A percentile compares a stretch with the other conserved stretches of the same genome.
Conservation (phyloP, 2,329 filamentous ascomycete species). For the Pseudocercospora eumusae region DNA sequence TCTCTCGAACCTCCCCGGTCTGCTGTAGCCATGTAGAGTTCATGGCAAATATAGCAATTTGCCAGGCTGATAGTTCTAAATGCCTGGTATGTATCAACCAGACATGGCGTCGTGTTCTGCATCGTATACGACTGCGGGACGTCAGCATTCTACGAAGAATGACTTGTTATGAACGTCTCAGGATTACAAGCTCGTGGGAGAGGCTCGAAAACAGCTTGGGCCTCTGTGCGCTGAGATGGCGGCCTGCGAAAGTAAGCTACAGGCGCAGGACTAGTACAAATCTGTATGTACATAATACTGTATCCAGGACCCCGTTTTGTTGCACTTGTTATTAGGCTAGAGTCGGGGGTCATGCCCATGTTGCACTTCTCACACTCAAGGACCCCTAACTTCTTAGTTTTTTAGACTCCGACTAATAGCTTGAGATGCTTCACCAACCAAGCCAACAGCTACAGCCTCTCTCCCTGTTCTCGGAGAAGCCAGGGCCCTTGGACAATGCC, state of each 20-base stretch:
- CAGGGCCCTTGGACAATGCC: no score
- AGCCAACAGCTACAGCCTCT: no score
- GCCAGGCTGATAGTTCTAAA: neutral
- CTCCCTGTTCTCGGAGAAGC: no score
- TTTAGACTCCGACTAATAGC: no score
- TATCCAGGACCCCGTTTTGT: no score
- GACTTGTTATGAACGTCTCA: neutral
- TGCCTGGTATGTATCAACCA: neutral
- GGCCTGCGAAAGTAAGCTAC: neutral
- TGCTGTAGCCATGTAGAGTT: neutral
- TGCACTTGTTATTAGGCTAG: no score
- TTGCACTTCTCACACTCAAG: no score
- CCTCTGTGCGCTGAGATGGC: neutral
- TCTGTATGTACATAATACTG: no score
- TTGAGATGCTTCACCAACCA: no score
- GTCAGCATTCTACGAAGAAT: neutral
- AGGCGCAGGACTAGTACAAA: no score
- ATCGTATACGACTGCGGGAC: neutral
- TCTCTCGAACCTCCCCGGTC: neutral
- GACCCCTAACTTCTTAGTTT: no score
- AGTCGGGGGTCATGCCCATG: no score
- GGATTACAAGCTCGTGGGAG: neutral
- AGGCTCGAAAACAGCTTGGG: neutral
- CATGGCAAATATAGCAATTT: slow-evolving; percentile 10
- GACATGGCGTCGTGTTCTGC: neutral